phyloP scores from a whole-genome alignment of 2,329 filamentous ascomycete species.

The Drechslerella coelobrocha region DNA sequence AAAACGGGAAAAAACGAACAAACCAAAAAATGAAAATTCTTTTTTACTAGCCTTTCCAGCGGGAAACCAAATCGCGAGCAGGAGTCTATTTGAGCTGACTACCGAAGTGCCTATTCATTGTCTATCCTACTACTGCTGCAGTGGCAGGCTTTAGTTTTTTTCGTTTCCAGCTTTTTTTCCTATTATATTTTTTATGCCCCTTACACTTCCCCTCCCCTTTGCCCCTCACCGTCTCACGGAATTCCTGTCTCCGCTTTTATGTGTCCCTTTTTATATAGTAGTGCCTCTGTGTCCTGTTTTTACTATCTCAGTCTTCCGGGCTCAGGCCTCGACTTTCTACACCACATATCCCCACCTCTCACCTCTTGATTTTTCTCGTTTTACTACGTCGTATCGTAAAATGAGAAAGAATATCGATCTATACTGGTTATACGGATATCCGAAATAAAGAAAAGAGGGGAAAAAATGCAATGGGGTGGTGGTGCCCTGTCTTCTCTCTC shows the following conservation, averaged over 20 bases:
- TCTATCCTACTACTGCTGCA: conserved; percentile 40
- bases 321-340: background rate
- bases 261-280: conserved; percentile 30
- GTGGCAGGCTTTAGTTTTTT: conserved; percentile 9
- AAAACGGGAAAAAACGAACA: conserved; percentile 21
- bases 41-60: background rate
- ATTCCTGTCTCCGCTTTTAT: conserved; percentile 12
- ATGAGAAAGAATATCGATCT: conserved; percentile 18
- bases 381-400: conserved; percentile 17
- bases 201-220: background rate
- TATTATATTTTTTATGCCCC: background rate
- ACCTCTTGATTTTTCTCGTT: conserved; percentile 2
- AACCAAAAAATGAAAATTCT: conserved; percentile 30
- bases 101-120: conserved; percentile 37
- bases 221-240: conserved; percentile 21
- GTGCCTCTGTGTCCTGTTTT: conserved; percentile 4
- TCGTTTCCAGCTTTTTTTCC: conserved; percentile 17
- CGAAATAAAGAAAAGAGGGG: background rate
- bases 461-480: too few relatives aligned
- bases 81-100: conserved; percentile 21
- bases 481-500: too few relatives aligned
- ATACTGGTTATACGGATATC: conserved; percentile 18
- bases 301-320: background rate
- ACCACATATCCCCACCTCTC: background rate
- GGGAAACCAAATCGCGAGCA: conserved; percentile 27